These are phyloP conservation scores for Phragmites australis DNA, from an alignment of 176 grass and related monocot genomes.

Conservation along the genomic window DNA sequence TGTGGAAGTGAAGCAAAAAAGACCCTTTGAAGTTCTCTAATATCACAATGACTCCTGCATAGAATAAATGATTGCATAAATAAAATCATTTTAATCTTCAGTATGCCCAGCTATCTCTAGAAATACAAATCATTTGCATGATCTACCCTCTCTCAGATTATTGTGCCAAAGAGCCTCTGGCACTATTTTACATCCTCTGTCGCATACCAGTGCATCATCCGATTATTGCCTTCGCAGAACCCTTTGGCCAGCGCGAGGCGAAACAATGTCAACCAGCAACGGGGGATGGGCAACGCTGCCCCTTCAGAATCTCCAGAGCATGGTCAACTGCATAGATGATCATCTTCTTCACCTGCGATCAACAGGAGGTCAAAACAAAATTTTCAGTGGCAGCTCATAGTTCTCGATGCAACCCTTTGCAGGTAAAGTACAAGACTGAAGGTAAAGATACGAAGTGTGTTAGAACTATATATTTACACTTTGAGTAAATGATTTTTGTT, in stretches of 20 bases:
- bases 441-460: background rate
- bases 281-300: background rate
- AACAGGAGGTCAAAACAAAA: background rate
- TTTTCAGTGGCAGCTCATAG: background rate
- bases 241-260: background rate
- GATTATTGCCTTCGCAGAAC: background rate
- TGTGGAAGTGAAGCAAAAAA: background rate
- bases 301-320: conserved; percentile 41
- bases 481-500: too few species aligned
- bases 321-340: conserved; percentile 58
- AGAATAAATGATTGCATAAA: background rate
- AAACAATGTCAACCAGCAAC: background rate
- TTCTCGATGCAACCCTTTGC: background rate
- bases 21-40: background rate
- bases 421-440: background rate
- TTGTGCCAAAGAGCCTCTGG: background rate
- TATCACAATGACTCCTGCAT: background rate
- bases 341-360: conserved; percentile 63
- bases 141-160: background rate
- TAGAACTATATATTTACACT: too few species aligned
- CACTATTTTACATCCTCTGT: background rate
- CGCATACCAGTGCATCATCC: background rate
- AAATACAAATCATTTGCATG: background rate
- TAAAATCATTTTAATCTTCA: background rate
- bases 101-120: background rate